A percentile compares a stretch with the other conserved stretches of the same genome.
phyloP scores from a whole-genome alignment of 2,329 filamentous ascomycete species.

The Fusarium pininemorale region DNA sequence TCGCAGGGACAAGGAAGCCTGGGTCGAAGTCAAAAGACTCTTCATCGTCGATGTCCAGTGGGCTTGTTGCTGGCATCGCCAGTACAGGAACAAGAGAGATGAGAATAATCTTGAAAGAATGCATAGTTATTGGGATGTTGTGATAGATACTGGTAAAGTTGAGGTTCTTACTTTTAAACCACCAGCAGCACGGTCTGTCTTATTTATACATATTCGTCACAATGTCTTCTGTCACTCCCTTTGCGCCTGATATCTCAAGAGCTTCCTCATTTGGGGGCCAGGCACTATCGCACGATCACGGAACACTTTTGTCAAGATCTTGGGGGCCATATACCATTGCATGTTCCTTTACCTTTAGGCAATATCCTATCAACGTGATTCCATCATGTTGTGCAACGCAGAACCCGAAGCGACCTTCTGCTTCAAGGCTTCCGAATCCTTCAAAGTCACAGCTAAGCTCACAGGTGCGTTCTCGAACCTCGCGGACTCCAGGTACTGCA shows the following conservation, averaged over 20 bases:
- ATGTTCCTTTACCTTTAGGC: not conserved
- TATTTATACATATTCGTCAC: not conserved
- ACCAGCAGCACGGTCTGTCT: not conserved
- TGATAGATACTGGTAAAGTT: rapidly evolving
- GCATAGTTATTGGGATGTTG: not conserved
- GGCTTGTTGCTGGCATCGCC: not conserved
- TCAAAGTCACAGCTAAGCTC: rapidly evolving
- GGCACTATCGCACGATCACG: not conserved
- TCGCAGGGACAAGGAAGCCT: not conserved
- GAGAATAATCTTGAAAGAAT: not conserved
- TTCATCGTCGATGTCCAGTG: not conserved
- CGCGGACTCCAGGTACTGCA: not conserved
- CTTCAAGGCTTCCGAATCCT: not conserved
- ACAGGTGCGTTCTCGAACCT: not conserved
- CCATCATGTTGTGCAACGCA: not conserved
- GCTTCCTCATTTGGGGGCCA: not conserved
- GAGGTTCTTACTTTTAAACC: rapidly evolving
- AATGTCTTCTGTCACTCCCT: rapidly evolving
- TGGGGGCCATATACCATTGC: not conserved
- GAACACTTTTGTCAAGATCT: not conserved
- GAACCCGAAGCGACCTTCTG: not conserved
- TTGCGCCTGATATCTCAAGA: not conserved
- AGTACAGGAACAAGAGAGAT: not conserved
- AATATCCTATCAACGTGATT: not conserved
- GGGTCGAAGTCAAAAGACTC: not conserved